A percentile compares a stretch with the other conserved stretches of the same genome.
Evolutionary conservation across 768 basidiomycete genomes (phyloP).

Genomic region (Saitozyma sp.): DNA sequence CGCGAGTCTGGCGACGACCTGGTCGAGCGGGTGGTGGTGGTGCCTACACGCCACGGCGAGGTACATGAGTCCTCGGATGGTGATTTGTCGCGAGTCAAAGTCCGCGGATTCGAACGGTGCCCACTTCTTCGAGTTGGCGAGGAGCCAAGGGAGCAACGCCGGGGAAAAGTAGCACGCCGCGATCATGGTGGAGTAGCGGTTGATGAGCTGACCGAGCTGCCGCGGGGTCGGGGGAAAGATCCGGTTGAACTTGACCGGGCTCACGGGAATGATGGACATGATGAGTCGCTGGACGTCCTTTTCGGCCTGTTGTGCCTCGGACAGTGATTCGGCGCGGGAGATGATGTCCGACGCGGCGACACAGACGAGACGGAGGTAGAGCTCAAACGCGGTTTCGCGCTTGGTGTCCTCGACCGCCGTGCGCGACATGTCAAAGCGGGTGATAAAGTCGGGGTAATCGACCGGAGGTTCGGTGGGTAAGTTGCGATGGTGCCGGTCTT

Average conservation of each 20-base stretch:
- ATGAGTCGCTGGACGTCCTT: slow-evolving; percentile 65
- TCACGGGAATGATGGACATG: slow-evolving; percentile 70
- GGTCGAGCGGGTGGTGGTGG: slow-evolving; percentile 58
- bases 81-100: slow-evolving; percentile 64
- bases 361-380: slow-evolving; percentile 80
- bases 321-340: slow-evolving; percentile 19
- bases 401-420: slow-evolving; percentile 58
- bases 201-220: slow-evolving; percentile 75
- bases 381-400: slow-evolving; percentile 69
- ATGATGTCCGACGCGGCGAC: slow-evolving; percentile 59
- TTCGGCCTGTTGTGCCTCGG: slow-evolving; percentile 52
- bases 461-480: slow-evolving; percentile 60
- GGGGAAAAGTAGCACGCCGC: slow-evolving; percentile 71
- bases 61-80: slow-evolving; percentile 72
- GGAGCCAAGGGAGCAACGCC: slow-evolving; percentile 56
- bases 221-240: slow-evolving; percentile 58
- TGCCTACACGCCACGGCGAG: slow-evolving; percentile 66
- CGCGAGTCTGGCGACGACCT: slow-evolving; percentile 65
- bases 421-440: slow-evolving; percentile 60
- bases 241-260: slow-evolving; percentile 66
- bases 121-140: slow-evolving; percentile 68
- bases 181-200: slow-evolving; percentile 73
- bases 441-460: slow-evolving; percentile 73
- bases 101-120: slow-evolving; percentile 69
- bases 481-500: slow-evolving; percentile 72